Base-by-base conservation (phyloP, 345 rosid genomes). In the Eucalyptus victrix region DNA sequence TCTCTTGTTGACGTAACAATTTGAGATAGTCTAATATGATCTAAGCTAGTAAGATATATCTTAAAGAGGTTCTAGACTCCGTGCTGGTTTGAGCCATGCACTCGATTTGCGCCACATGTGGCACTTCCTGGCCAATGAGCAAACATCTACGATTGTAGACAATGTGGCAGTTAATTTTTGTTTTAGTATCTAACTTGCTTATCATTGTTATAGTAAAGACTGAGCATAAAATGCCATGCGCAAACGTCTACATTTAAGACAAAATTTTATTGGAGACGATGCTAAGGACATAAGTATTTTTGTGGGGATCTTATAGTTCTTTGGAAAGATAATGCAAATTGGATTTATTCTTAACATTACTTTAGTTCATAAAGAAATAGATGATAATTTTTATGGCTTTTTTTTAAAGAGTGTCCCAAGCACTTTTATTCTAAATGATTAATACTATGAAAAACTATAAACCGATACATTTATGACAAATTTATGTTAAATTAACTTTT, bases 401-500 rank as follows among this genome's bases (percentile, higher is more conserved):
- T 14, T 62, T 62, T 13, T 6, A 62, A 62, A n/a, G 37, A 65
- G 72, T 15, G 37, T 65, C 21, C 6, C 76, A 4, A 65, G 37
- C 19, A n/a, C 9, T n/a, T 65, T 65, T 65, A 65, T 65, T 14
- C 32, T 12, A 60, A 28, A 53, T 21, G 4, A 2, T 53, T 53
- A 21, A 53, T 53, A 21, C 10, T 53, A 53, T 1, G 26, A 53
- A 53, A 19, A 53, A 8, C 0, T 0, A 53, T 53, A 53, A 53
- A 21, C 0, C 0, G 0, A 53, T 53, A 21, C 0, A 53, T 1
- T 21, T 53, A 21, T 8, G 5, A 53, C 1, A 53, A 53, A 53
- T 53, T 53, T 53, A 53, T 8, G 2, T 0, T 0, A 21, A 8
- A 21, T 53, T 53, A 53, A 53, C 4, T 53, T 21, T 53, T 21